Conservation (phyloP, 1,139 yeast genomes). For the Pichiaceae sp. region DNA sequence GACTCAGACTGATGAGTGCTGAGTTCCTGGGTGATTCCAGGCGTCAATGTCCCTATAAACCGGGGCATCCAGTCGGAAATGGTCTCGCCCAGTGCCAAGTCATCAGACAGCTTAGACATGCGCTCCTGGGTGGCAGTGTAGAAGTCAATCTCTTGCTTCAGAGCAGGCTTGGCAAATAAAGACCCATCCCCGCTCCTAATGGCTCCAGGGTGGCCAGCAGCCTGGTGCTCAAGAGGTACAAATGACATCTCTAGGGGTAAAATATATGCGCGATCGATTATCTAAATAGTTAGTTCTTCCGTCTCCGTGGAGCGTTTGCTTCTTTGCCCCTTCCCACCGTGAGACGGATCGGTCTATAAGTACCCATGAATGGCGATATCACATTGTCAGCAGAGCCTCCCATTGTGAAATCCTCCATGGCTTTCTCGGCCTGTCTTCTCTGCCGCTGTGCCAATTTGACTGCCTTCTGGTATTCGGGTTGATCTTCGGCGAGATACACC, state of each 20-base stretch:
- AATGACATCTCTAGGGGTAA: constrained; percentile 11
- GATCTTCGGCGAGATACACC: constrained; percentile 79
- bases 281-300: constrained; percentile 4
- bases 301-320: constrained; percentile 57
- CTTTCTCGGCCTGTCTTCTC: constrained; percentile 76
- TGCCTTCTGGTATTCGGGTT: constrained; percentile 85
- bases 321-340: constrained; percentile 76
- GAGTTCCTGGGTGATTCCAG: constrained; percentile 28
- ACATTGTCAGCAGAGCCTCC: constrained; percentile 91
- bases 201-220: constrained; percentile 90
- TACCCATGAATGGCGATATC: constrained; percentile 76
- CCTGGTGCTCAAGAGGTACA: constrained; percentile 35
- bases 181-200: constrained; percentile 52
- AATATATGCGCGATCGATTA: background rate
- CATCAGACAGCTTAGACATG: constrained; percentile 15
- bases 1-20: constrained; percentile 8
- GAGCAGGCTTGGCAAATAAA: constrained; percentile 64
- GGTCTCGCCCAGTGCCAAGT: constrained; percentile 28
- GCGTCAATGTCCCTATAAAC: constrained; percentile 33
- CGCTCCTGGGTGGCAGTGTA: constrained; percentile 35
- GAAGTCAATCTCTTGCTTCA: constrained; percentile 60
- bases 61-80: constrained; percentile 47
- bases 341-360: constrained; percentile 47
- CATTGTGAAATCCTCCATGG: constrained; percentile 82
- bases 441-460: constrained; percentile 85